These are phyloP conservation scores for Porcisia hertigi DNA, from an alignment of 208 protist species.

Conservation along the genomic window DNA sequence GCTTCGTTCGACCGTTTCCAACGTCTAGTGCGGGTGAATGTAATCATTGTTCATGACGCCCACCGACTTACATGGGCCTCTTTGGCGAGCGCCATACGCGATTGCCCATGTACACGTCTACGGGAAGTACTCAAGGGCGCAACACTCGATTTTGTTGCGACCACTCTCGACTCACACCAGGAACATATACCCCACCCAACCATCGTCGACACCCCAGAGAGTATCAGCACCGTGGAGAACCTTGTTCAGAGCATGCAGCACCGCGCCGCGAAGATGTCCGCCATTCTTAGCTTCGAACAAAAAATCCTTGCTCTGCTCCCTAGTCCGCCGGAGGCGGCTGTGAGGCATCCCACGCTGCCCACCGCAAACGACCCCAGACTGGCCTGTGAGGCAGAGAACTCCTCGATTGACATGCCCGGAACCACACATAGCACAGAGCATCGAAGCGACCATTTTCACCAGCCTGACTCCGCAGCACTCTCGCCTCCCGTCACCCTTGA, in stretches of 20 bases:
- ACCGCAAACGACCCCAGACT: background rate
- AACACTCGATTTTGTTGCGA: background rate
- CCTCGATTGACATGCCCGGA: background rate
- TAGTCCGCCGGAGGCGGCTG: background rate
- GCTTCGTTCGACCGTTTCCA: background rate
- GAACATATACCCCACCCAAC: background rate
- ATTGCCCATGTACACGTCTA: background rate
- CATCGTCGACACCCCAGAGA: background rate
- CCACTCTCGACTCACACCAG: background rate
- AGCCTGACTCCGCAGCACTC: background rate
- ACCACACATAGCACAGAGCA: background rate
- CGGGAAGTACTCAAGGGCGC: background rate
- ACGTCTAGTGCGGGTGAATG: background rate
- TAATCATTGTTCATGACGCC: background rate
- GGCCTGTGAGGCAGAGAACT: background rate
- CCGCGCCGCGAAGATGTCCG: background rate
- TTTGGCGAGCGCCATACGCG: background rate
- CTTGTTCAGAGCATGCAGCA: background rate
- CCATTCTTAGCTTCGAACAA: background rate
- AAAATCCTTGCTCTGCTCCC: background rate
- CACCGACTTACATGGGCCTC: background rate
- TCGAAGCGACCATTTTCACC: background rate
- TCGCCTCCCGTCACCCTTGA: background rate
- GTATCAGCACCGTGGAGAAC: background rate
- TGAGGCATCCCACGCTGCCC: background rate